Base-by-base conservation (phyloP, 345 rosid species). In the Citrus australasica region DNA sequence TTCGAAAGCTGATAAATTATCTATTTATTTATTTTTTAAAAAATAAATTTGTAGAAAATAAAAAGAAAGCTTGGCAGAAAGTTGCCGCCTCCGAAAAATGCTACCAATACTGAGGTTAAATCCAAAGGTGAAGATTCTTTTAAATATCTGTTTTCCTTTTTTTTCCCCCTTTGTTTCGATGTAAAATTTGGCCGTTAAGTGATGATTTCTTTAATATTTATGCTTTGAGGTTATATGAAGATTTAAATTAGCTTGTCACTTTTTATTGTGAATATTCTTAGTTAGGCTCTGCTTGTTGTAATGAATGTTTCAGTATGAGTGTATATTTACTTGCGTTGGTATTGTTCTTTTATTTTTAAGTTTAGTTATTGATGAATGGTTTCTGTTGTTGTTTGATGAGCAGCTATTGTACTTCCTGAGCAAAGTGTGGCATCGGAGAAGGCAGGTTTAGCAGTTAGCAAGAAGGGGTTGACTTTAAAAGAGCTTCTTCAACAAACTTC, bases 331-430 rank as follows among this genome's bases (percentile, higher is more conserved):
- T 8, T 33, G 35, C 19, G 24, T 1, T 30, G 27, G 51, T 46
- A 46, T 13, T 46, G 71, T 30, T 38, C 62, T 40, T 78, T 74
- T 33, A 40, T 27, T 33, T 27, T 48, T 55, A n/a, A 69, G n/a
- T 75, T 37, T 30, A 25, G 25, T 35, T 42, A 75, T 30, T 79
- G 65, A 32, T 67, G 28, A 19, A 38, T 32, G 22, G 4, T 69
- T 27, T 10, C 40, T 60, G 37, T 14, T 51, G 8, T 25, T 67
- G 74, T 62, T 9, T 58, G 56, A 67, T 32, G 83, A 81, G 83
- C 85, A 96, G 99, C 97, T 0, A 95, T 95, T 81, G 46, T 92
- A 78, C 93, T 95, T 81, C 99, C 97, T 22, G 96, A 93, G 84
- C 98, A 95, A 80, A 95, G 95, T 83, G 85, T 95, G 78, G 97